phyloP scores from a whole-genome alignment of 1,284 basidiomycete genomes.

The Apiotrichum montevideense region DNA sequence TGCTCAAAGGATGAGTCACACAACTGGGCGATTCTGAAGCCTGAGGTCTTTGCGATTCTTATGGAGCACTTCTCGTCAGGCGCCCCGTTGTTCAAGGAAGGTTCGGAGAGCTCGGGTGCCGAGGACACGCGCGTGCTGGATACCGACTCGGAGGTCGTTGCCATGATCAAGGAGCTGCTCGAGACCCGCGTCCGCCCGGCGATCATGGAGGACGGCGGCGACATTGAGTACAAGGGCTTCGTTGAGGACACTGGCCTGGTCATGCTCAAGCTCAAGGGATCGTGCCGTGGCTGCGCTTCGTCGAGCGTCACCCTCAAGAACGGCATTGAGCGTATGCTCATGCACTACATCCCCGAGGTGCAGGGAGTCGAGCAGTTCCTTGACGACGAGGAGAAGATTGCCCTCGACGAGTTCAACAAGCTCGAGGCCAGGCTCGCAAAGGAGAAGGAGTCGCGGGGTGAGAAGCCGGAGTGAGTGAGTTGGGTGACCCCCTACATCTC shows the following conservation, averaged over 20 bases:
- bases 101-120: constrained; percentile 68
- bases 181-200: constrained; percentile 93
- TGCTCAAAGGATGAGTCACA: constrained; percentile 85
- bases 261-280: constrained; percentile 85
- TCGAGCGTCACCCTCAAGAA: constrained; percentile 91
- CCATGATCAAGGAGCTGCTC: constrained; percentile 97
- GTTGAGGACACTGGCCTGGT: constrained; percentile 53
- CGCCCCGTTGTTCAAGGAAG: constrained; percentile 68
- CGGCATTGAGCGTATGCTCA: constrained; percentile 96
- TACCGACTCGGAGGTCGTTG: constrained; percentile 93
- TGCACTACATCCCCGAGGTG: constrained; percentile 98
- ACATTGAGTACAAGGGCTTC: constrained; percentile 54
- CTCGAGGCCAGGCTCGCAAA: constrained; percentile 69
- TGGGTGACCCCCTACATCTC: not conserved
- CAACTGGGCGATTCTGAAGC: constrained; percentile 85
- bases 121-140: constrained; percentile 95
- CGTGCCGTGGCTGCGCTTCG: constrained; percentile 88
- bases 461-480: constrained; percentile 15
- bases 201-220: constrained; percentile 65
- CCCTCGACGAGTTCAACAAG: constrained; percentile 84
- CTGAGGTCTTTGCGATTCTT: constrained; percentile 94
- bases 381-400: constrained; percentile 83
- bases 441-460: constrained; percentile 41
- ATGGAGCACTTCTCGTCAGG: constrained; percentile 97
- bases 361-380: constrained; percentile 90